These are phyloP conservation scores for Penicillium waksmanii DNA, from an alignment of 495 filamentous ascomycete species.

Conservation along the genomic window DNA sequence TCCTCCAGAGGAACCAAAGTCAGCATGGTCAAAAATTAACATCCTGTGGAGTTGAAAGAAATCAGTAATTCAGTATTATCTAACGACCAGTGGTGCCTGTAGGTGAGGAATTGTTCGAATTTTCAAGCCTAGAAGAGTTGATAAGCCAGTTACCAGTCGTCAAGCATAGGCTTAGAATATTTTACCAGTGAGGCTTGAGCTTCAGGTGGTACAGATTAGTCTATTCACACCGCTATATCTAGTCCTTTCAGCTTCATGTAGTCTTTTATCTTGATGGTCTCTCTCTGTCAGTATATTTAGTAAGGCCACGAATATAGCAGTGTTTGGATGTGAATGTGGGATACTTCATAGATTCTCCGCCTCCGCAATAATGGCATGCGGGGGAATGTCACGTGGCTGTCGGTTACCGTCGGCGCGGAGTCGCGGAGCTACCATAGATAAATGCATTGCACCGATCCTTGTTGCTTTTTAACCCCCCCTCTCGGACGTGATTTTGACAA, in stretches of 20 bases:
- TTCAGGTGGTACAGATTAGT: too few relatives aligned
- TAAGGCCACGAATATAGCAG: too few relatives aligned
- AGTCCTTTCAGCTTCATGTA: too few relatives aligned
- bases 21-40: conserved; percentile 17
- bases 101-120: too few relatives aligned
- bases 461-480: conserved; percentile 5
- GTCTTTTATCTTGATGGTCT: too few relatives aligned
- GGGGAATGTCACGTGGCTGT: conserved; percentile 43
- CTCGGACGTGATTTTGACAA: neutral
- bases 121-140: too few relatives aligned
- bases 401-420: conserved; percentile 50
- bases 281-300: too few relatives aligned
- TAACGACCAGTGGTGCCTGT: neutral
- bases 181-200: too few relatives aligned
- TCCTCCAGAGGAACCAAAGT: conserved; percentile 18
- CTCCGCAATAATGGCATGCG: conserved; percentile 2
- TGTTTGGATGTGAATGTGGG: neutral
- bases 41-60: conserved; percentile 17
- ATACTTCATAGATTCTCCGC: neutral
- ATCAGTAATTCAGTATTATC: neutral
- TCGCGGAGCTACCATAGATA: conserved; percentile 30
- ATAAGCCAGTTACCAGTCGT: too few relatives aligned
- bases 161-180: too few relatives aligned
- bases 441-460: conserved; percentile 19
- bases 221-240: too few relatives aligned